phyloP scores from a whole-genome alignment of 2,329 filamentous ascomycete species.

The Neonectria magnoliae region DNA sequence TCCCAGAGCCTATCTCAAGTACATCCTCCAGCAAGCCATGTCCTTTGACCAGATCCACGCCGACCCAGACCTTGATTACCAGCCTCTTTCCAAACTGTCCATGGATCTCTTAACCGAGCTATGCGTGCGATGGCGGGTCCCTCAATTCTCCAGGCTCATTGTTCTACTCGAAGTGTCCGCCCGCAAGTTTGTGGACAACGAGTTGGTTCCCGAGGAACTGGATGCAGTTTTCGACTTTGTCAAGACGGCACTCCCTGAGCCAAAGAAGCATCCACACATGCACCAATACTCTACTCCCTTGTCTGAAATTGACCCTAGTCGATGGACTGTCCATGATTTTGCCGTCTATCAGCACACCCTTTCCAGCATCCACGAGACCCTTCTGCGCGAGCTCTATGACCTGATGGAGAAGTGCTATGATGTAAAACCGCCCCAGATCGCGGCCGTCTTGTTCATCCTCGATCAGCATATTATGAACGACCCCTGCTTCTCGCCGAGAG shows the following conservation, averaged over 20 bases:
- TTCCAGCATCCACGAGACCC: slow-evolving; percentile 77
- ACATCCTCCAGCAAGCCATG: slow-evolving; percentile 81
- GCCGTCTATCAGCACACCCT: slow-evolving; percentile 79
- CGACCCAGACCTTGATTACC: slow-evolving; percentile 59
- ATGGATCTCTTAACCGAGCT: slow-evolving; percentile 86
- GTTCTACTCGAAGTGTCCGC: slow-evolving; percentile 85
- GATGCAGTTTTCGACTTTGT: slow-evolving; percentile 85
- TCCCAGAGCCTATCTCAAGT: slow-evolving; percentile 83
- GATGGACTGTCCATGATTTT: slow-evolving; percentile 77
- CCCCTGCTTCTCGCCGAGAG: slow-evolving; percentile 75
- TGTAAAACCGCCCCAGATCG: slow-evolving; percentile 83
- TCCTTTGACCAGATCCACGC: slow-evolving; percentile 69
- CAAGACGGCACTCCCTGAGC: slow-evolving; percentile 75
- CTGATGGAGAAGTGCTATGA: slow-evolving; percentile 91
- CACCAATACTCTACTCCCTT: slow-evolving; percentile 62
- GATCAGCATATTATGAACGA: slow-evolving; percentile 86
- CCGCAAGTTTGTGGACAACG: slow-evolving; percentile 85
- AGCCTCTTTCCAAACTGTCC: slow-evolving; percentile 78
- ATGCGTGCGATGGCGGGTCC: slow-evolving; percentile 88
- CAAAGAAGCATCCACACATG: slow-evolving; percentile 70
- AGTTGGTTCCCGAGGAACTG: slow-evolving; percentile 82
- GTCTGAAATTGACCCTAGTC: slow-evolving; percentile 65
- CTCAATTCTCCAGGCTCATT: slow-evolving; percentile 81
- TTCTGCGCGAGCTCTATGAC: slow-evolving; percentile 88
- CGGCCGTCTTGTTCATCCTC: slow-evolving; percentile 81